Base-by-base conservation (phyloP, 2,329 filamentous ascomycete species). In the Ciborinia camelliae region DNA sequence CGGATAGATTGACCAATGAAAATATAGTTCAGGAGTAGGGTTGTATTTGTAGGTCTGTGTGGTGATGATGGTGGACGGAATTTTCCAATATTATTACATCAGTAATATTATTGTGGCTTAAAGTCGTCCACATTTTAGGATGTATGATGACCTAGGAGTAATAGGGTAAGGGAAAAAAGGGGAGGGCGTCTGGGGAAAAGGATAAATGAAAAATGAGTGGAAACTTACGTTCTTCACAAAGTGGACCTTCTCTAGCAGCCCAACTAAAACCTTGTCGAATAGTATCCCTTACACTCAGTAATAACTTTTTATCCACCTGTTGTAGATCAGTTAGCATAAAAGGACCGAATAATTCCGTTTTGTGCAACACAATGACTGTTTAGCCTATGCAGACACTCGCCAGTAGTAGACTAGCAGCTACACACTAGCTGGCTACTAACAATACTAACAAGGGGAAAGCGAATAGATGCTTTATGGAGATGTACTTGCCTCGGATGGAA, bases 211-310 rank as follows among this genome's bases (percentile, higher is more conserved):
- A 61, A 64, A 69, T 69, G 68, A 68, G 65, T 62, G 63, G 68
- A 64, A 66, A 87, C 90, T 85, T 81, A 92, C 90, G 95, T 81
- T 99, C 95, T 89, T 99, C 95, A 77, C 95, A 98, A 32, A 99
- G 82, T 23, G 95, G 95, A 0, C 95, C 95, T 84, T 99, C 95
- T 68, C 95, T 84, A 39, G 93, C 91, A 58, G 92, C 95, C 95
- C 95, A 99, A 76, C 90, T 92, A 78, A 99, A 99, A 39, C 95
- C 95, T 78, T 99, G 95, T 55, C 91, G 89, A 72, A 99, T 92
- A 9, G 91, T 94, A 75, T 99, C 95, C 71, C 92, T 89, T 52
- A 97, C 94, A 43, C 88, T 90, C 72, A 88, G 88, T 39, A 99
- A 84, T 26, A 93, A 83, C 77, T 94, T 96, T 79, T 96, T 95